These are phyloP conservation scores for Leishmania tarentolae DNA, from an alignment of 208 protist genomes.

Conservation along the genomic window DNA sequence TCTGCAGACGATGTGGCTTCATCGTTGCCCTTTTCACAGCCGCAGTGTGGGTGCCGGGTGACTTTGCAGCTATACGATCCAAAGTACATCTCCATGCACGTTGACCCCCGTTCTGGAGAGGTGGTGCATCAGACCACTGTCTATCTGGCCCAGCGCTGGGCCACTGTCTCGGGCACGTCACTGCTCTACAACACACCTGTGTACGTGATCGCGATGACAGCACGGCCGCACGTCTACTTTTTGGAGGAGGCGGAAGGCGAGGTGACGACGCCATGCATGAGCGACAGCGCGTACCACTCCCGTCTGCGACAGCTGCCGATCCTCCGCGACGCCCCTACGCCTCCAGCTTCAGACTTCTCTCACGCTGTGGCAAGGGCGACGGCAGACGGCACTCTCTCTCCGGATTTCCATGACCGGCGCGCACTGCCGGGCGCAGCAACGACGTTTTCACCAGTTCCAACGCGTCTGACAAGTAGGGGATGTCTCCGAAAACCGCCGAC, in stretches of 20 bases:
- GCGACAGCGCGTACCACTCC: not conserved
- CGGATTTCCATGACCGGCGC: not conserved
- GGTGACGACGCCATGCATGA: not conserved
- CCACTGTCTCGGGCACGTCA: constrained; percentile 27
- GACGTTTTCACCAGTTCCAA: not conserved
- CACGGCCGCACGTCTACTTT: constrained; percentile 63
- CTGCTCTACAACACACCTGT: constrained; percentile 73
- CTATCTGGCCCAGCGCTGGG: constrained; percentile 28
- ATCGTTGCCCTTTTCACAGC: not conserved
- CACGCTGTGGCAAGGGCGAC: not conserved
- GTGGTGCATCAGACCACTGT: constrained; percentile 57
- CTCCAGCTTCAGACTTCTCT: not conserved
- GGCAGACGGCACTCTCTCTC: not conserved
- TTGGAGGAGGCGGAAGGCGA: constrained; percentile 42
- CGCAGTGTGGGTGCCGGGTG: constrained; percentile 20
- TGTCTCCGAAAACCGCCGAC: not conserved
- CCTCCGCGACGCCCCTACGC: not conserved
- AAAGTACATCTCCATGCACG: constrained; percentile 35
- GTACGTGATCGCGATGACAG: constrained; percentile 53
- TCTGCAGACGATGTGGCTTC: not conserved
- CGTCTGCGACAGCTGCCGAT: not conserved
- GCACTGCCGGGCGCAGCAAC: not conserved
- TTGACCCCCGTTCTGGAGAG: constrained; percentile 44
- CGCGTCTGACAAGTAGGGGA: not conserved
- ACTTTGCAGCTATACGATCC: constrained; percentile 61